These are phyloP conservation scores for Cutaneotrichosporon sp. DNA, from an alignment of 1,284 basidiomycete species.

Conservation along the genomic window DNA sequence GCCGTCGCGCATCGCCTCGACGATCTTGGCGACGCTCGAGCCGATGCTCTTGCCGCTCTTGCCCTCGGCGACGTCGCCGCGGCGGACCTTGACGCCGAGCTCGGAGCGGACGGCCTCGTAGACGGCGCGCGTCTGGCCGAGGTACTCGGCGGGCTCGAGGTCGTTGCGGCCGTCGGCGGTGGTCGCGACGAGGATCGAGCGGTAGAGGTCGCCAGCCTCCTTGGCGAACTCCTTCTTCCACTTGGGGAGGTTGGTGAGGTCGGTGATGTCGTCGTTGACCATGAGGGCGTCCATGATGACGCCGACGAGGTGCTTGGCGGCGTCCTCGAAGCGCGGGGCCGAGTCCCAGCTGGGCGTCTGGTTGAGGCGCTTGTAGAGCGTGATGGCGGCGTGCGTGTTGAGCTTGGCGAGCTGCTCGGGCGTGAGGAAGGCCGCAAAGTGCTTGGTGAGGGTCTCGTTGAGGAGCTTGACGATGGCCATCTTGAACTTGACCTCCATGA, in stretches of 20 bases:
- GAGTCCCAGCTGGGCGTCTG: conserved; percentile 22
- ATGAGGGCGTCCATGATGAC: conserved; percentile 20
- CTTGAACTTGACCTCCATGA: conserved; percentile 22
- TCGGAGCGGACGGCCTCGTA: conserved; percentile 20
- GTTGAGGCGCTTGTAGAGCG: conserved; percentile 22
- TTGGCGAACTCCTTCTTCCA: conserved; percentile 20
- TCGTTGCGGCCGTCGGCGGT: conserved; percentile 4
- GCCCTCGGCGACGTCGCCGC: conserved; percentile 25
- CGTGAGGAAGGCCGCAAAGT: conserved; percentile 17
- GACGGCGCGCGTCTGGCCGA: conserved; percentile 17
- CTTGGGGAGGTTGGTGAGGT: conserved; percentile 7
- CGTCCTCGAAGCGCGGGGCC: conserved; percentile 21
- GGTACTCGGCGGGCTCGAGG: conserved; percentile 14
- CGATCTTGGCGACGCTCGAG: conserved; percentile 16
- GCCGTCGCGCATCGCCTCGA: conserved; percentile 27
- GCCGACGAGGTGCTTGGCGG: conserved; percentile 20
- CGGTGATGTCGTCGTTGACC: conserved; percentile 6
- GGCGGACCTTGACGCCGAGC: conserved; percentile 21
- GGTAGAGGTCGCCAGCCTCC: conserved; percentile 16
- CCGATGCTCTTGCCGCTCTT: conserved; percentile 14
- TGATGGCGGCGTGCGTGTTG: conserved; percentile 14
- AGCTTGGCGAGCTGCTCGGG: conserved; percentile 14
- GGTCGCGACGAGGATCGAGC: conserved; percentile 13
- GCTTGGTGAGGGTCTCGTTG: conserved; percentile 12
- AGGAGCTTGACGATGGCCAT: conserved; percentile 18